phyloP scores from a whole-genome alignment of 305 asterid species.

The Rubia peregrina region DNA sequence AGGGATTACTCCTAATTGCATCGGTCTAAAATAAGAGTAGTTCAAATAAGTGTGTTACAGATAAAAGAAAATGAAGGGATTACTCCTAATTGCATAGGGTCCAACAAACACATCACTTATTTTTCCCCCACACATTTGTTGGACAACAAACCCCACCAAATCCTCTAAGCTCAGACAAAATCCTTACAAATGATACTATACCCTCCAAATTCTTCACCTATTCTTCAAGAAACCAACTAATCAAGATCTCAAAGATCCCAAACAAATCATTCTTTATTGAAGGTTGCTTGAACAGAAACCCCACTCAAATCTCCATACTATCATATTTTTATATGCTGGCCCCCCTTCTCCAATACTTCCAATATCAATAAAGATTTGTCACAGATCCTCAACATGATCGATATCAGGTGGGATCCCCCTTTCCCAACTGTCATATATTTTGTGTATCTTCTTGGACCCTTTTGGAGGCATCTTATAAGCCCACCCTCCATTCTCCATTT shows the following conservation, averaged over 20 bases:
- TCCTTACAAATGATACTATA: neutral
- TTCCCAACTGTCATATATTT: conserved; percentile 24
- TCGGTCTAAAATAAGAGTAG: too few relatives aligned
- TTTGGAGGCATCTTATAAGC: neutral
- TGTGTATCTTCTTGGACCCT: conserved; percentile 10
- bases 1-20: neutral
- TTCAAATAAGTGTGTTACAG: too few relatives aligned
- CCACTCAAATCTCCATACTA: neutral
- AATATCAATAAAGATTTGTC: conserved; percentile 1
- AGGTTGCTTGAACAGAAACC: neutral
- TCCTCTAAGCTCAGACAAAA: neutral
- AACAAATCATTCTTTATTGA: neutral
- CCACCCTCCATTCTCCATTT: neutral
- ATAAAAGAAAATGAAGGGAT: neutral
- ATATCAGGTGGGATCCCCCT: conserved; percentile 11
- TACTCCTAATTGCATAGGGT: neutral
- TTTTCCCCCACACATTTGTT: neutral
- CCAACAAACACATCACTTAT: neutral
- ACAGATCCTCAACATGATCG: neutral
- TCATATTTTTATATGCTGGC: neutral
- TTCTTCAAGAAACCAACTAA: neutral
- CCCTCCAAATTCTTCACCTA: neutral
- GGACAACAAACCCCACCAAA: neutral
- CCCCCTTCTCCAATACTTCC: neutral
- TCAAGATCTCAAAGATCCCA: neutral